Base-by-base conservation (phyloP, 495 filamentous ascomycete genomes). In the Penicillium cinerascens region DNA sequence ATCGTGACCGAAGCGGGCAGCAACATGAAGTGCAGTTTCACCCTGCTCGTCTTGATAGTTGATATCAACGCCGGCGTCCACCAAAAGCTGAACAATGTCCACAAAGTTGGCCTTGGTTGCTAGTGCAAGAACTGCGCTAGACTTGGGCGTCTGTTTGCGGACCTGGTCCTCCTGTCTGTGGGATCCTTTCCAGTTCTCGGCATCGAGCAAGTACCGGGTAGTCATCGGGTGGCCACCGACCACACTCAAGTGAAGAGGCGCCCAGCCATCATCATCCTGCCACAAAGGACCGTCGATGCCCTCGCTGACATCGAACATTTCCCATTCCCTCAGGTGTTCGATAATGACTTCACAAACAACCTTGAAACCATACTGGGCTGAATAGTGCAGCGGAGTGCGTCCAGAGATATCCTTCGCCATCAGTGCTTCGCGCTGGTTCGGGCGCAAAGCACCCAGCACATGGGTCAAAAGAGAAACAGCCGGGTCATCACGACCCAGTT, bases 11-110 rank as follows among this genome's bases (percentile, higher is more conserved):
- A 91, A 92, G 29, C 91, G 84, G 21, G 95, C 95, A 13, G 93
- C 92, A 63, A 96, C 80, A 64, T 98, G 95, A 38, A 98, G 68
- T 4, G 92, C 91, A 26, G 91, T 91, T 71, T 97, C 95, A n/a
- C 92, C 92, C 39, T 88, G 86, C 49, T 87, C 83, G 63, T 97
- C 91, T 66, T 92, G 91, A 74, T 91, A 93, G 65, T 98, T 95
- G 67, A 96, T 85, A 60, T 96, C 90, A 2, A 96, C 87, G 1
- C 91, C 91, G 1, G 93, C 91, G 49, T 95, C 85, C 4, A 97
- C 89, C 21, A 98, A 75, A 52, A 96, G 77, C 60, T 84, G 80
- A 33, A 97, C 90, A 51, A 97, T 96, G 38, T 76, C 75, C 21
- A 82, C 76, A 63, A 87, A 93, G 62, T 96, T 89, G 27, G 88